Base-by-base conservation (phyloP, 306 rosid species). In the Oxytropis ochrocephala region DNA sequence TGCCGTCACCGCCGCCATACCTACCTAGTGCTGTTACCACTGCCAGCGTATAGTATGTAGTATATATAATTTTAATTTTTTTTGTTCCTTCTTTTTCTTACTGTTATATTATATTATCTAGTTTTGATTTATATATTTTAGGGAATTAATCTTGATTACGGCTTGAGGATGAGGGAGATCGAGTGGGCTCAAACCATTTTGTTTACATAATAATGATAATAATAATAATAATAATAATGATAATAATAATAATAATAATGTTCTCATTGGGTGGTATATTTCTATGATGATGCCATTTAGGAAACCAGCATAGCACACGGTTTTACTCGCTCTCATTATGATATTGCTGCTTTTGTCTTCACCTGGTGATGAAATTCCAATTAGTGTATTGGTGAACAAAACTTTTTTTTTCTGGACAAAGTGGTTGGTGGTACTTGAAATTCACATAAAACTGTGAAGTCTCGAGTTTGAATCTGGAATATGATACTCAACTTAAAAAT, bases 131-230 rank as follows among this genome's bases (percentile, higher is more conserved):
- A 24, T 24, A 24, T 24, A 1, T 24, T 38, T 30, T 63, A 49
- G 51, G 35, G 48, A 72, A 62, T 80, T 68, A 80, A 78, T 78
- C 81, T 69, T 78, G 84, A 81, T 81, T 79, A 69, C 52, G 73
- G 49, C 3, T 1, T 1, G 29, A 24, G 29, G 29, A 4, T 24
- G 29, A 24, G 29, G 29, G 29, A 24, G 29, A 24, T 24, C 29
- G 29, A 24, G 29, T 24, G 29, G 3, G 29, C 29, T 24, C 29
- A 24, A 24, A 24, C n/a, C n/a, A n/a, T n/a, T n/a, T n/a, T n/a
- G n/a, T n/a, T n/a, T n/a, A n/a, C n/a, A n/a, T n/a, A n/a, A n/a
- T n/a, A n/a, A n/a, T n/a, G n/a, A n/a, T n/a, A n/a, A n/a, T n/a
- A n/a, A n/a, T n/a, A n/a, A n/a, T n/a, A n/a, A n/a, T n/a, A n/a